Evolutionary conservation across 257 asterid genomes (phyloP).

Genomic region (Knoxia roxburghii): DNA sequence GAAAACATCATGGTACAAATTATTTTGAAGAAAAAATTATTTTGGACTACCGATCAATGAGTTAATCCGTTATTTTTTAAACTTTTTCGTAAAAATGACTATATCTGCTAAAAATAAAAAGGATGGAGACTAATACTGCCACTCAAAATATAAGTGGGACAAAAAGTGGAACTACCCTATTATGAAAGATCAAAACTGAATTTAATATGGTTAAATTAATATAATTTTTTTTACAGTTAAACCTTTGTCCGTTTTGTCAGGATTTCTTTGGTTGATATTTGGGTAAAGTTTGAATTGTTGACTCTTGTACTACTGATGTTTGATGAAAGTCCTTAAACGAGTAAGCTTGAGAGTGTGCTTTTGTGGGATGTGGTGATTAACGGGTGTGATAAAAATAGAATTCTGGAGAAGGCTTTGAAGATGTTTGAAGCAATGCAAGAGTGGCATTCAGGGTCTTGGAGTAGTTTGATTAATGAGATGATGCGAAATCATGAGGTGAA

Average conservation of each 20-base stretch:
- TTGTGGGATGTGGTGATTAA: conserved; percentile 40
- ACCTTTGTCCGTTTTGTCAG: conserved; percentile 40
- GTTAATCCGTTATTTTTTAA: no score
- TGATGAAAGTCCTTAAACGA: conserved; percentile 38
- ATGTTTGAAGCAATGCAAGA: conserved; percentile 43
- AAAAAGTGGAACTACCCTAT: no score
- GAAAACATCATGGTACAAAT: no score
- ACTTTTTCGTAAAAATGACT: no score
- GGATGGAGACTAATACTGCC: no score
- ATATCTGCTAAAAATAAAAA: no score
- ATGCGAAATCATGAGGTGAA: conserved; percentile 32
- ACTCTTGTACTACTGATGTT: conserved; percentile 29
- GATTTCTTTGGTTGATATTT: conserved; percentile 40
- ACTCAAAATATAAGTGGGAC: no score
- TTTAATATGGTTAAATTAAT: no score
- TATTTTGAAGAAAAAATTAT: no score
- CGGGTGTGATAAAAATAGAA: conserved; percentile 37
- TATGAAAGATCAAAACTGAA: no score
- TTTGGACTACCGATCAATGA: no score
- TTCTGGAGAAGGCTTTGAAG: conserved; percentile 28
- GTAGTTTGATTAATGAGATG: conserved; percentile 36
- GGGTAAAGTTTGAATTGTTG: conserved; percentile 27
- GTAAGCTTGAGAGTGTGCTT: conserved; percentile 32
- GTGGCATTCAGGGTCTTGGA: conserved; percentile 41
- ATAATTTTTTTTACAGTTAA: no score